These are phyloP conservation scores for Aspergillus sp. DNA, from an alignment of 2,329 filamentous ascomycete species.

Conservation along the genomic window DNA sequence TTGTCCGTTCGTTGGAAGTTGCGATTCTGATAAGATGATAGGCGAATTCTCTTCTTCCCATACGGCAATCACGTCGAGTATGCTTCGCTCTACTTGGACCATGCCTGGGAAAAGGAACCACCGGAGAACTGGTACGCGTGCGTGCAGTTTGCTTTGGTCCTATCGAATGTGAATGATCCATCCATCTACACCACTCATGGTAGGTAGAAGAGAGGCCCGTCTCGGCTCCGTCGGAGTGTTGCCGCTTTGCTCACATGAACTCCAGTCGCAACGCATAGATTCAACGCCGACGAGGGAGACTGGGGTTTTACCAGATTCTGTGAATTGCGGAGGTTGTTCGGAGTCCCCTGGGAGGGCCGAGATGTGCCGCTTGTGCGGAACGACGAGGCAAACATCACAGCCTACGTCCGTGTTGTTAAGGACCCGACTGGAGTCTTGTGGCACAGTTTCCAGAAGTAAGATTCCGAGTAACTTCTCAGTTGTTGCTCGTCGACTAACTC, in stretches of 20 bases:
- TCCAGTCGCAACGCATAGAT: constrained; percentile 77
- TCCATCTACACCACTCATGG: constrained; percentile 69
- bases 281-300: constrained; percentile 91
- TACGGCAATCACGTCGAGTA: constrained; percentile 91
- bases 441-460: constrained; percentile 42
- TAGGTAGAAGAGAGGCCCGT: constrained; percentile 25
- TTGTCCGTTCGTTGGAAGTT: not conserved
- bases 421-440: constrained; percentile 44
- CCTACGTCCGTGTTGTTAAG: constrained; percentile 44
- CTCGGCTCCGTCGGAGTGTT: not conserved
- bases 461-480: not conserved
- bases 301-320: constrained; percentile 99
- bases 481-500: not conserved
- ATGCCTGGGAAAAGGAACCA: constrained; percentile 70
- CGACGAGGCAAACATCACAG: constrained; percentile 41
- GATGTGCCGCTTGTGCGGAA: constrained; percentile 50
- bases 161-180: constrained; percentile 94
- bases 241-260: not conserved
- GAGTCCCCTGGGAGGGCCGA: constrained; percentile 63
- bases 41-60: constrained; percentile 92
- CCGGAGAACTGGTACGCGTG: constrained; percentile 96
- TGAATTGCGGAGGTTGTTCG: constrained; percentile 79
- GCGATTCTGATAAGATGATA: constrained; percentile 34
- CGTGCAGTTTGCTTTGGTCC: constrained; percentile 86
- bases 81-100: constrained; percentile 92